Evolutionary conservation across 257 asterid species (phyloP).

Genomic region (Rhazya stricta): DNA sequence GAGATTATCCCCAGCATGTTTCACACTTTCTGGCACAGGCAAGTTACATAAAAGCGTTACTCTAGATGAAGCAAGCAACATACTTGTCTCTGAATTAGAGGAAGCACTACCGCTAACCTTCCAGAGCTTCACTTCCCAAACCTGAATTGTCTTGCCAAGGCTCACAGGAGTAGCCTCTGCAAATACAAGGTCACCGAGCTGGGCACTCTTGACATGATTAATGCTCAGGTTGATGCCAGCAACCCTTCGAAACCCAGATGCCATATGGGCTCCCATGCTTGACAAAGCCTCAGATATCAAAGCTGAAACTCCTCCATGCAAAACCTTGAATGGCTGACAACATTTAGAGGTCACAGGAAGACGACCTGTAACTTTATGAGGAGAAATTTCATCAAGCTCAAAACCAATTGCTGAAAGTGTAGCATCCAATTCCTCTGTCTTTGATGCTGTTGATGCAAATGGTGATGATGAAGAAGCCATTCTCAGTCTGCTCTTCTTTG

Average conservation of each 20-base stretch:
- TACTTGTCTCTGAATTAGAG: slow-evolving; percentile 26
- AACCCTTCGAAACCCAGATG: slow-evolving; percentile 35
- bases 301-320: slow-evolving; percentile 51
- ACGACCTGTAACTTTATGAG: slow-evolving; percentile 57
- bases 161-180: slow-evolving; percentile 70
- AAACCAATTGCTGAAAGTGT: slow-evolving; percentile 60
- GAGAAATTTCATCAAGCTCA: slow-evolving; percentile 54
- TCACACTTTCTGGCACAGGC: slow-evolving; percentile 55
- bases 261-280: slow-evolving; percentile 43
- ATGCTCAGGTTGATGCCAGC: slow-evolving; percentile 43
- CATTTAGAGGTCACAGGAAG: slow-evolving; percentile 52
- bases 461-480: slow-evolving; percentile 12
- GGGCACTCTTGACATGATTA: slow-evolving; percentile 57
- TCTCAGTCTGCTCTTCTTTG: neutral
- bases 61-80: slow-evolving; percentile 63
- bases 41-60: slow-evolving; percentile 65
- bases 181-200: slow-evolving; percentile 56
- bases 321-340: slow-evolving; percentile 58
- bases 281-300: slow-evolving; percentile 40
- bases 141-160: slow-evolving; percentile 70
- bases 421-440: slow-evolving; percentile 43
- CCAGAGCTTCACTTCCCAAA: slow-evolving; percentile 72
- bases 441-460: slow-evolving; percentile 20
- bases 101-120: slow-evolving; percentile 26
- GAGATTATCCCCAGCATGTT: slow-evolving; percentile 44